Base-by-base conservation (phyloP, 768 basidiomycete species). In the Filobasidium floriforme region DNA sequence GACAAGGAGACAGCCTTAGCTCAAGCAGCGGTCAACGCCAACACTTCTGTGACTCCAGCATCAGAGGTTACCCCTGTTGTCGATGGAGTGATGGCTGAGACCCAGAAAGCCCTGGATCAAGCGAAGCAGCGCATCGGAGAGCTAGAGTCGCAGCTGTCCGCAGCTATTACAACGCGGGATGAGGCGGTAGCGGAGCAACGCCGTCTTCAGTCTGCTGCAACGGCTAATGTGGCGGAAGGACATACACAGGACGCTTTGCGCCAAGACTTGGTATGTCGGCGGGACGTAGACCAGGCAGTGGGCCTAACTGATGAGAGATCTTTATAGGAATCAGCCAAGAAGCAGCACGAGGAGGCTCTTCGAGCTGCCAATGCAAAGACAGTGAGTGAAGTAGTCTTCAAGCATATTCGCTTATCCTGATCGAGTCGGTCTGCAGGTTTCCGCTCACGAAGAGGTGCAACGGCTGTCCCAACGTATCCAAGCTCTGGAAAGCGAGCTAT, bases 91-190 rank as follows among this genome's bases (percentile, higher is more conserved):
- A 37, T 1, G 3, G 64, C 64, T 12, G 24, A 49, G 22, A 15
- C 59, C n/a, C 64, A 65, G 32, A 59, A 57, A 19, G 41, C 43
- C 41, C 59, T 65, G 40, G 64, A 65, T 15, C 32, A 28, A 22
- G 64, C 64, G 10, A 41, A 46, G 22, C 24, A 49, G 26, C 41
- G 59, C 11, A 65, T 65, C 12, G 24, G 15, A 7, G 64, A 65
- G 24, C 57, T 65, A 18, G 64, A 65, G 29, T 26, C 55, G 7
- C 24, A 60, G 41, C n/a, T 65, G 2, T 19, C 24, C 41, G 59
- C 29, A 14, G 59, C 46, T 24, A n/a, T 19, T 49, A 28, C 19
- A 32, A 43, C 22, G 9, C 18, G 26, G 1, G 41, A 46, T 15
- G 15, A 41, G 2, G 26, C 59, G 9, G 64, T 49, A 24, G 64